Percentiles rank a stretch among this genome's conserved stretches.
These are phyloP conservation scores for Penicillium simplicissimum DNA, from an alignment of 495 filamentous ascomycete species.

Conservation along the genomic window DNA sequence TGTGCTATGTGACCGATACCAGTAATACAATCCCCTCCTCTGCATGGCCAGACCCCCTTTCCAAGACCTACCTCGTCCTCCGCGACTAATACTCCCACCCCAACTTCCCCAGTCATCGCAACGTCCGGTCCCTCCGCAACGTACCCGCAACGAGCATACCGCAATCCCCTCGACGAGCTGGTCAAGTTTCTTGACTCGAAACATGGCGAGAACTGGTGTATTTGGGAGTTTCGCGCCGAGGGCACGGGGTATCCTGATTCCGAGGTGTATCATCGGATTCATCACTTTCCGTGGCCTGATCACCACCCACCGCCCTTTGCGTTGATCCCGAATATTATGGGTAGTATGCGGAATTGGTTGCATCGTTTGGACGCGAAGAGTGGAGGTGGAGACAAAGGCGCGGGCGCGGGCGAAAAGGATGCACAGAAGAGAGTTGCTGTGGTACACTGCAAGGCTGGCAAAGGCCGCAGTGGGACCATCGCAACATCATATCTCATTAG, in stretches of 20 bases:
- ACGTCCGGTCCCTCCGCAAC: constrained; percentile 84
- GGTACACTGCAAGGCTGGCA: constrained; percentile 96
- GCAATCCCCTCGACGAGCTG: constrained; percentile 83
- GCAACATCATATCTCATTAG: constrained; percentile 85
- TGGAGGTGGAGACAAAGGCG: constrained; percentile 13
- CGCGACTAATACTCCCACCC: constrained; percentile 1
- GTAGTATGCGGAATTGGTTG: constrained; percentile 86
- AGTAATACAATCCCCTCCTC: constrained; percentile 41
- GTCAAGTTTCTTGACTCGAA: constrained; percentile 82
- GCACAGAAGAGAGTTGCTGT: constrained; percentile 70
- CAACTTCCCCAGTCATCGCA: constrained; percentile 55
- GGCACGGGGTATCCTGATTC: constrained; percentile 92
- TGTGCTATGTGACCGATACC: constrained; percentile 91
- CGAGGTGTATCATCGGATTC: constrained; percentile 79
- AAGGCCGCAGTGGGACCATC: constrained; percentile 89
- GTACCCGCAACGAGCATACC: constrained; percentile 87
- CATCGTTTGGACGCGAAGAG: constrained; percentile 47
- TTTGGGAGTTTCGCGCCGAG: constrained; percentile 97
- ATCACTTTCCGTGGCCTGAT: constrained; percentile 94
- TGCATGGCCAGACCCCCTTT: neutral
- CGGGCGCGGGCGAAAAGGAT: constrained; percentile 17
- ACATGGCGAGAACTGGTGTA: constrained; percentile 81
- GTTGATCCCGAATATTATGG: constrained; percentile 84
- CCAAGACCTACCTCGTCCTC: neutral
- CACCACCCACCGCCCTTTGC: constrained; percentile 95